Percentiles rank a stretch among this genome's conserved stretches.
These are phyloP conservation scores for Jasminum sambac DNA, from an alignment of 257 asterid species.

Conservation along the genomic window DNA sequence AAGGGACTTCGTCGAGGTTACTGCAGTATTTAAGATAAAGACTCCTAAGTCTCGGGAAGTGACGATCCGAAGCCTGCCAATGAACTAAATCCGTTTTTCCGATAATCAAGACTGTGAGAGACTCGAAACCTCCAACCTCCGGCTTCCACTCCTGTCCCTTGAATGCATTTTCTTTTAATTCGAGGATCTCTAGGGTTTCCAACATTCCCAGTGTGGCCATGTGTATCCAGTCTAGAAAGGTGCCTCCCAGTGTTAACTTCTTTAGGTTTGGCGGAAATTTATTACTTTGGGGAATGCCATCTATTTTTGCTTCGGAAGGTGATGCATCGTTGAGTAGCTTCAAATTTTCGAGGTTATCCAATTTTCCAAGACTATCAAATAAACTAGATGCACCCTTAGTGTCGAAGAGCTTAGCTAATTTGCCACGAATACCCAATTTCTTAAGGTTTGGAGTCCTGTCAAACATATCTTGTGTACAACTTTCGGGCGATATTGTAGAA, in stretches of 20 bases:
- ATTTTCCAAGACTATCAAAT: background rate
- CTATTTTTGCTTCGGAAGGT: background rate
- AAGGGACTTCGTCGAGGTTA: conserved; percentile 30
- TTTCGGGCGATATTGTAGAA: background rate
- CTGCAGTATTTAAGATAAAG: too few species aligned
- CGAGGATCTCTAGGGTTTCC: too few species aligned
- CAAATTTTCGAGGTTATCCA: background rate
- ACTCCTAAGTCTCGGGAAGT: background rate
- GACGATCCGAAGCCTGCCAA: too few species aligned
- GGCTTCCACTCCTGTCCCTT: too few species aligned
- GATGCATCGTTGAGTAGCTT: background rate
- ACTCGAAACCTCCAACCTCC: too few species aligned
- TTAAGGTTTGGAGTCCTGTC: background rate
- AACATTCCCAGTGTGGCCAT: too few species aligned
- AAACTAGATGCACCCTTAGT: background rate
- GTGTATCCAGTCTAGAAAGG: conserved; percentile 17
- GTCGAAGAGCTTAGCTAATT: background rate
- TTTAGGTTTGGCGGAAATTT: background rate
- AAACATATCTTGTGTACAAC: background rate
- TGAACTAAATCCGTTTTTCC: too few species aligned
- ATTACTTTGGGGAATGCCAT: background rate
- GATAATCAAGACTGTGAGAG: too few species aligned
- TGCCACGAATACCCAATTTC: background rate
- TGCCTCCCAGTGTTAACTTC: background rate
- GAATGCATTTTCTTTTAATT: too few species aligned